Evolutionary conservation across 2,329 filamentous ascomycete genomes (phyloP).

Genomic region (Arthrobotrys sphaeroides): DNA sequence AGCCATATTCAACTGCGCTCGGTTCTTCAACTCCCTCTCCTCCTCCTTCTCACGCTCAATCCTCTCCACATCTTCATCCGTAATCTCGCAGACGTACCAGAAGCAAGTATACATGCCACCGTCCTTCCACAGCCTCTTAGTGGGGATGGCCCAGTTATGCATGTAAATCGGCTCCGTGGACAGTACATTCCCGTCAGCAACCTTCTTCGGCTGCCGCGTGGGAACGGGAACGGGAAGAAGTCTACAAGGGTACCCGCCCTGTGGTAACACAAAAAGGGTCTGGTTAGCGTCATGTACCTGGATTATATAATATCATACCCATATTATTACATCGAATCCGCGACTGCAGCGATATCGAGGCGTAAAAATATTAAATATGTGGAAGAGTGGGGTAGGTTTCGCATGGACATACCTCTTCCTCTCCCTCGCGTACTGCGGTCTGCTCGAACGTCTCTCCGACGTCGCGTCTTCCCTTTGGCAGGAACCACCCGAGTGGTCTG

Average conservation of each 20-base stretch:
- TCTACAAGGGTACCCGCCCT: slow-evolving; percentile 47
- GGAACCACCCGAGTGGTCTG: slow-evolving; percentile 28
- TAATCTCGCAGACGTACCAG: slow-evolving; percentile 47
- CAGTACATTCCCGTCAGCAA: background rate
- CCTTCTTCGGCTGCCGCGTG: slow-evolving; percentile 37
- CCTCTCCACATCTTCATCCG: slow-evolving; percentile 42
- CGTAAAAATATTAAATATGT: background rate
- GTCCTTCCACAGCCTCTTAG: slow-evolving; percentile 22
- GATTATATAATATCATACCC: background rate
- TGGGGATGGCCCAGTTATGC: slow-evolving; percentile 45
- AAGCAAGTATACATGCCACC: slow-evolving; percentile 50
- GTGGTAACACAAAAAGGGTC: background rate
- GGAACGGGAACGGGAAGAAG: slow-evolving; percentile 49
- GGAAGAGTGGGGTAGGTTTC: background rate
- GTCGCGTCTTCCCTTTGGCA: slow-evolving; percentile 49
- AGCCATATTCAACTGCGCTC: slow-evolving; percentile 13
- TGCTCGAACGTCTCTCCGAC: slow-evolving; percentile 41
- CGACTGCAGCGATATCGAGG: background rate
- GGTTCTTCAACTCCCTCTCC: slow-evolving; percentile 21
- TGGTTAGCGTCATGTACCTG: background rate
- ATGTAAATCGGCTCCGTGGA: slow-evolving; percentile 50
- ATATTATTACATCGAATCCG: background rate
- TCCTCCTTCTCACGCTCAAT: slow-evolving; percentile 26
- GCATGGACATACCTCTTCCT: slow-evolving; percentile 49
- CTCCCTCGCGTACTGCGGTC: slow-evolving; percentile 39